Conservation (phyloP, 148 eudicot genomes). For the Arctostaphylos glauca region DNA sequence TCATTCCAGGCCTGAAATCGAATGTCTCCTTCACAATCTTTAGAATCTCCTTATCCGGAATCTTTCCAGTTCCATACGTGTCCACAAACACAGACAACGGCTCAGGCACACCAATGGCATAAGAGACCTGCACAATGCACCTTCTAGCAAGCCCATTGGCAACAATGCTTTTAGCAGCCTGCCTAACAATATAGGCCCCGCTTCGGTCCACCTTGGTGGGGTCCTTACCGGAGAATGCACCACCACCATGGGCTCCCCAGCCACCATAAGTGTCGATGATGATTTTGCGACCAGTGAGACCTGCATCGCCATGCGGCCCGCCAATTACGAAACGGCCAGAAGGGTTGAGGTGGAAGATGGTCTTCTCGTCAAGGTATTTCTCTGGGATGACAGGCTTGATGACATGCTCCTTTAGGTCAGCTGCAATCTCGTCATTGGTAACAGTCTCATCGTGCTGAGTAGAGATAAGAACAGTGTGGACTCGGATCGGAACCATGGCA, state of each 20-base stretch:
- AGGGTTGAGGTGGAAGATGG: slow-evolving; percentile 29
- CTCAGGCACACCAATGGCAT: slow-evolving; percentile 32
- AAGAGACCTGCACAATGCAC: slow-evolving; percentile 32
- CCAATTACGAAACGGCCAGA: slow-evolving; percentile 19
- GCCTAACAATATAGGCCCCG: slow-evolving; percentile 20
- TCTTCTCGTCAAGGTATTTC: slow-evolving; percentile 22
- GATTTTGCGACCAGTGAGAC: slow-evolving; percentile 29
- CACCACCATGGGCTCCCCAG: slow-evolving; percentile 23
- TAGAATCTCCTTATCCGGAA: slow-evolving; percentile 21
- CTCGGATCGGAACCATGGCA: slow-evolving; percentile 40
- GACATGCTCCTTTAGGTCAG: slow-evolving; percentile 24
- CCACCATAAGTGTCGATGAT: slow-evolving; percentile 23
- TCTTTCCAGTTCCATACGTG: slow-evolving; percentile 29
- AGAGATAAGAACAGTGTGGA: slow-evolving; percentile 47
- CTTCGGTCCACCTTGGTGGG: slow-evolving; percentile 22
- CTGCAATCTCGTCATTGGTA: slow-evolving; percentile 41
- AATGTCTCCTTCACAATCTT: slow-evolving; percentile 23
- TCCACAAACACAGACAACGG: slow-evolving; percentile 30
- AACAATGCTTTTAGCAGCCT: slow-evolving; percentile 24
- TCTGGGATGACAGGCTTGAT: slow-evolving; percentile 22
- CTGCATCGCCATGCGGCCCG: slow-evolving; percentile 28
- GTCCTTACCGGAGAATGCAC: slow-evolving; percentile 25
- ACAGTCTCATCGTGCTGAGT: slow-evolving; percentile 50
- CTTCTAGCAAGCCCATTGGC: slow-evolving; percentile 29
- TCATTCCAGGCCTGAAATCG: slow-evolving; percentile 24